Base-by-base conservation (phyloP, 225 moss, liverwort and hornwort species). In the Bryum argenteum region DNA sequence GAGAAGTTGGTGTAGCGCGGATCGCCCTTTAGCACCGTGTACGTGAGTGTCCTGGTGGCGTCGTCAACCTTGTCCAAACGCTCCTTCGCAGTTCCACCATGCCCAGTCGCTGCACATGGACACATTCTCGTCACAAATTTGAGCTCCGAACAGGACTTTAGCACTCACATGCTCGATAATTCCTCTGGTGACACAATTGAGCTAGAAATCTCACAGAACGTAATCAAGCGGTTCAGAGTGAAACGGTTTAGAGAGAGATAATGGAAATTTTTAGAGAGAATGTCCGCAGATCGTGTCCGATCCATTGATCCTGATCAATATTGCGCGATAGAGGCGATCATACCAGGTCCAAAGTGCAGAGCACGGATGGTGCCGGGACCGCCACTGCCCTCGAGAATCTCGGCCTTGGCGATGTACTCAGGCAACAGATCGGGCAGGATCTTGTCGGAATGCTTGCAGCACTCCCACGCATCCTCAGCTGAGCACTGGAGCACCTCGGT, bases 21-120 rank as follows among this genome's bases (percentile, higher is more conserved):
- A 26, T 80, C 80, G 53, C 75, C 80, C n/a, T 80, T 60, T 6
- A 80, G 42, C 20, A 71, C 70, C 15, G 65, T 80, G 54, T 75
- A 75, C 13, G 44, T 71, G 59, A 75, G 9, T 3, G 80, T 63
- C 71, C 51, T 80, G 48, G 55, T 76, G 54, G 65, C 61, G 0
- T 67, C 72, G 57, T 80, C 80, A 1, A 80, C 19, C 4, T 45
- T 67, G 76, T 80, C 71, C 6, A 71, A 67, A 3, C 80, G 71
- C 20, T 80, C 76, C 67, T 76, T 76, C 21, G 62, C 76, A 6
- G 62, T 38, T 54, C 61, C 76, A 0, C 67, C 80, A 53, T 75
- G 59, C 10, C 66, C 71, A 66, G 75, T 58, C 2, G 80, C 75
- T 80, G 66, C 47, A 37, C 5, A 18, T 10, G 5, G 14, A 2